These are phyloP conservation scores for Yamadazyma atlantica DNA, from an alignment of 1,139 yeast genomes.

Conservation along the genomic window DNA sequence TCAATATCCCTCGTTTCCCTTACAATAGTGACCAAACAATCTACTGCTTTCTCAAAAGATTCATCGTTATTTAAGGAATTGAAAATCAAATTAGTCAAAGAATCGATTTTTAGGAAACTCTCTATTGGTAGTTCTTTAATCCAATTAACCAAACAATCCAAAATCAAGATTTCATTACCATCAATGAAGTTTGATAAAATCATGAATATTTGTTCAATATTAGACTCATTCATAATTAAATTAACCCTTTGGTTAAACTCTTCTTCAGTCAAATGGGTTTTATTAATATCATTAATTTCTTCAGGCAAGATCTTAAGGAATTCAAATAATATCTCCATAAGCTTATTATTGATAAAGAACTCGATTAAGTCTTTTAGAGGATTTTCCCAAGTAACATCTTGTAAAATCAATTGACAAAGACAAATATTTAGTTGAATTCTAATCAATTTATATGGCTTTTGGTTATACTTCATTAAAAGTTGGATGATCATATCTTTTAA, in stretches of 20 bases:
- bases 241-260: constrained; percentile 70
- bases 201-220: constrained; percentile 67
- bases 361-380: constrained; percentile 69
- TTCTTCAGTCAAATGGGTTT: constrained; percentile 77
- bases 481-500: constrained; percentile 64
- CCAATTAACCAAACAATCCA: constrained; percentile 88
- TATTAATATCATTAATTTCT: constrained; percentile 76
- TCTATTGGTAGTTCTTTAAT: constrained; percentile 78
- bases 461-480: constrained; percentile 49
- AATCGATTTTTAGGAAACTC: constrained; percentile 57
- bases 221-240: constrained; percentile 51
- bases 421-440: constrained; percentile 81
- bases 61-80: constrained; percentile 62
- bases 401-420: constrained; percentile 78
- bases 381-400: constrained; percentile 67
- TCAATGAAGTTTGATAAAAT: constrained; percentile 55
- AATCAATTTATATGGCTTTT: constrained; percentile 53
- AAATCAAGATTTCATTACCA: constrained; percentile 36
- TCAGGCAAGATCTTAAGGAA: constrained; percentile 88
- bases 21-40: constrained; percentile 76
- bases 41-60: constrained; percentile 84
- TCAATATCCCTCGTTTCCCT: constrained; percentile 79
- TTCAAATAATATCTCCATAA: constrained; percentile 50
- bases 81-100: constrained; percentile 68
- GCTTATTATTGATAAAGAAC: constrained; percentile 36